Conservation (phyloP, 1,284 basidiomycete species). For the Marasmius tenuissimus region DNA sequence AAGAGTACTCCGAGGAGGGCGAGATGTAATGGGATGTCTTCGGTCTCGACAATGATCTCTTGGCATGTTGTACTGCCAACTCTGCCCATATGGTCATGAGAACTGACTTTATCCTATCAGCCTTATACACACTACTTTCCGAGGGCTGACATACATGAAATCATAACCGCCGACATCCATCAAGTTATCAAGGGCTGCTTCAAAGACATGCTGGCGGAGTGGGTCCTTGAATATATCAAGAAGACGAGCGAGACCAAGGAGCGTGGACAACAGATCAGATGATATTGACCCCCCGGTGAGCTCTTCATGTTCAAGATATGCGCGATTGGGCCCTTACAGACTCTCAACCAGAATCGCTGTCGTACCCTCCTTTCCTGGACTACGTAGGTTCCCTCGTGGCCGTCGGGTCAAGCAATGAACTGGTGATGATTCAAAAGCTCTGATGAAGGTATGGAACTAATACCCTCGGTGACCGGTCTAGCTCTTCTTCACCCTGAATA, state of each 20-base stretch:
- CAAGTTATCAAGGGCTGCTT: constrained; percentile 34
- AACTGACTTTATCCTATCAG: background rate
- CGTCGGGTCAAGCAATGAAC: constrained; percentile 28
- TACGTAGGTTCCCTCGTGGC: constrained; percentile 24
- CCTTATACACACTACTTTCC: constrained; percentile 11
- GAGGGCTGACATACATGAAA: constrained; percentile 24
- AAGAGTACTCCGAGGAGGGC: too few relatives aligned
- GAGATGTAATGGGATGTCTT: background rate
- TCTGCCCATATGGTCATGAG: background rate
- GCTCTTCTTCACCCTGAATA: too few relatives aligned
- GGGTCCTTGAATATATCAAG: constrained; percentile 24
- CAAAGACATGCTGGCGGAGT: constrained; percentile 27
- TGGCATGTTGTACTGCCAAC: background rate
- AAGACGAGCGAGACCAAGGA: constrained; percentile 9
- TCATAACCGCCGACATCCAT: constrained; percentile 27
- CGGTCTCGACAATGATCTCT: background rate
- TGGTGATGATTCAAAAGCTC: constrained; percentile 26
- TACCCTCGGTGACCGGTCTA: too few relatives aligned
- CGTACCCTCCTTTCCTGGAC: constrained; percentile 20
- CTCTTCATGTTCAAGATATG: too few relatives aligned
- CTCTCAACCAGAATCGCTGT: too few relatives aligned
- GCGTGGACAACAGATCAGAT: constrained; percentile 17
- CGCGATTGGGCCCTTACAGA: too few relatives aligned
- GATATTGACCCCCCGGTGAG: too few relatives aligned
- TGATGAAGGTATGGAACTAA: constrained; percentile 33